Conservation (phyloP, 2,329 filamentous ascomycete genomes). For the Pseudocercospora fijiensis region DNA sequence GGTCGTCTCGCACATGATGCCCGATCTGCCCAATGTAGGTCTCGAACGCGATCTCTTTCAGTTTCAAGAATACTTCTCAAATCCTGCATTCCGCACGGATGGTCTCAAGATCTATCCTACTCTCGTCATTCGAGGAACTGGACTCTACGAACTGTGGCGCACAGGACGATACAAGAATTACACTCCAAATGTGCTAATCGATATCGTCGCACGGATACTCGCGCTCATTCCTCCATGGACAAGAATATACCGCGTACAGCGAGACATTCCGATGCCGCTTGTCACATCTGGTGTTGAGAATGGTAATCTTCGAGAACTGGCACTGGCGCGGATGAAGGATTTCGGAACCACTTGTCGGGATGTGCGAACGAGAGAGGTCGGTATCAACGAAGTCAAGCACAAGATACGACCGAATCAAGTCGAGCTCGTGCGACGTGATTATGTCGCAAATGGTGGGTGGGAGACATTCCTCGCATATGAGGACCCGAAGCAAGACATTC, state of each 20-base stretch:
- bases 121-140: slow-evolving; percentile 92
- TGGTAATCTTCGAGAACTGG: slow-evolving; percentile 89
- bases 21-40: slow-evolving; percentile 93
- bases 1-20: slow-evolving; percentile 99
- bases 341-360: slow-evolving; percentile 97
- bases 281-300: slow-evolving; percentile 99
- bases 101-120: slow-evolving; percentile 98
- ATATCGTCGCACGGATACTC: slow-evolving; percentile 92
- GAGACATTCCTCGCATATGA: slow-evolving; percentile 98
- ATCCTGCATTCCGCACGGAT: slow-evolving; percentile 91
- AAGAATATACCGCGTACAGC: slow-evolving; percentile 94
- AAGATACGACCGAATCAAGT: slow-evolving; percentile 96
- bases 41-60: slow-evolving; percentile 98
- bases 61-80: slow-evolving; percentile 97
- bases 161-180: slow-evolving; percentile 98
- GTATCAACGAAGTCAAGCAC: slow-evolving; percentile 98
- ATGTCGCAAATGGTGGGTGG: slow-evolving; percentile 94
- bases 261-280: slow-evolving; percentile 98
- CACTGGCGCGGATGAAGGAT: slow-evolving; percentile 96
- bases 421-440: slow-evolving; percentile 90
- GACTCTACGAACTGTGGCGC: slow-evolving; percentile 94
- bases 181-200: slow-evolving; percentile 92
- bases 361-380: slow-evolving; percentile 92
- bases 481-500: slow-evolving; percentile 96
- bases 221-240: slow-evolving; percentile 97